Evolutionary conservation across 2,329 filamentous ascomycete genomes (phyloP).

Genomic region (Emericellopsis atlantica): DNA sequence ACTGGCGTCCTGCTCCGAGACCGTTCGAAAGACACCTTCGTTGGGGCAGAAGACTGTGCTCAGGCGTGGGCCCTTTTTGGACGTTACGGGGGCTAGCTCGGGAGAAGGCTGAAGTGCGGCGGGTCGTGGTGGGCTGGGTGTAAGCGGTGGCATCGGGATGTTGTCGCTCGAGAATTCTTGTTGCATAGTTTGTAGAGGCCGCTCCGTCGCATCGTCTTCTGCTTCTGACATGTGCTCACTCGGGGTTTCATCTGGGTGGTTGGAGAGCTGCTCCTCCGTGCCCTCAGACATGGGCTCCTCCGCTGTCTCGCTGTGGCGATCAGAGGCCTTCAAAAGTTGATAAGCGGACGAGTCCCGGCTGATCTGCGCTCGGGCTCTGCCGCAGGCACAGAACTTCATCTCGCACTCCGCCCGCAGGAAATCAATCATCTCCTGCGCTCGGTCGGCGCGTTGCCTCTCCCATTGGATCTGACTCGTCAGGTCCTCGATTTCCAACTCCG

Average conservation of each 20-base stretch:
- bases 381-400: constrained; percentile 52
- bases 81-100: constrained; percentile 12
- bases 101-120: neutral
- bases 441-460: constrained; percentile 51
- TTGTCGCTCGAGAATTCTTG: neutral
- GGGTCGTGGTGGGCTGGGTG: neutral
- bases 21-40: constrained; percentile 49
- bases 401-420: constrained; percentile 66
- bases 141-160: neutral
- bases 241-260: neutral
- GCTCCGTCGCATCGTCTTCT: no score
- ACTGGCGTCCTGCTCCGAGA: constrained; percentile 40
- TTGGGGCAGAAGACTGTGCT: constrained; percentile 48
- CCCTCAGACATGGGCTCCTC: neutral
- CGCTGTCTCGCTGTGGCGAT: neutral
- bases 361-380: constrained; percentile 20
- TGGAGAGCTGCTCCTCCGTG: neutral
- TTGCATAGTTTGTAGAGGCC: no score
- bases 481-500: constrained; percentile 47
- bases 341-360: neutral
- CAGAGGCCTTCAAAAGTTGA: neutral
- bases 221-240: no score
- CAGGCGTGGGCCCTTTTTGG: constrained; percentile 27
- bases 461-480: constrained; percentile 38
- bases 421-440: constrained; percentile 60